Evolutionary conservation across 1,284 basidiomycete genomes (phyloP).

Genomic region (Fomitopsis schrenkii): DNA sequence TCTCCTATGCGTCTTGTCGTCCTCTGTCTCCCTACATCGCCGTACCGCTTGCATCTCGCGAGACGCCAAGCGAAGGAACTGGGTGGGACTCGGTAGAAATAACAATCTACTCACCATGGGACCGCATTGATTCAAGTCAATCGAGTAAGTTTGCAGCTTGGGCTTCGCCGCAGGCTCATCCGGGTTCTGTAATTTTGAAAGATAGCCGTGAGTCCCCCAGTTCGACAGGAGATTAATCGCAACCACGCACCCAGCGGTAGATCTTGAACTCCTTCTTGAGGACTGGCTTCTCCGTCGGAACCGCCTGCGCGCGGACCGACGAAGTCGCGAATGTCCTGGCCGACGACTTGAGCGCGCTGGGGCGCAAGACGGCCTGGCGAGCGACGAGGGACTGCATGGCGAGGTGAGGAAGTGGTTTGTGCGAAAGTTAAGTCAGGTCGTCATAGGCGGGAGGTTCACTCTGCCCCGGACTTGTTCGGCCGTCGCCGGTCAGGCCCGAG

Average conservation of each 20-base stretch:
- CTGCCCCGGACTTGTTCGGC: constrained; percentile 9
- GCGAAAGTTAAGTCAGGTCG: constrained; percentile 1
- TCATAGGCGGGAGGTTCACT: background rate
- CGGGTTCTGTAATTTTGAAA: constrained; percentile 66
- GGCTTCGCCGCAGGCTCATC: constrained; percentile 94
- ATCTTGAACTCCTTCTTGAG: constrained; percentile 89
- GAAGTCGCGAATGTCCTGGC: constrained; percentile 34
- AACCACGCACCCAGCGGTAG: constrained; percentile 79
- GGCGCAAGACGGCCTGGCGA: constrained; percentile 2
- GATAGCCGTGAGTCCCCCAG: background rate
- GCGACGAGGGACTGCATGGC: constrained; percentile 10
- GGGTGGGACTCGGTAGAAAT: background rate
- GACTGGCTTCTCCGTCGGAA: constrained; percentile 36
- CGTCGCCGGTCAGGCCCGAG: constrained; percentile 4
- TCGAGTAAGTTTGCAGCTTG: constrained; percentile 84
- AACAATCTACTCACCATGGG: constrained; percentile 73
- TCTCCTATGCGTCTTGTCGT: too few species aligned
- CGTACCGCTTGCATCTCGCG: too few species aligned
- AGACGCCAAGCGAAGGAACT: too few species aligned
- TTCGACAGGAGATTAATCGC: background rate
- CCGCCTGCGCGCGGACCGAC: constrained; percentile 32
- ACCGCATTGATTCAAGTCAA: constrained; percentile 93
- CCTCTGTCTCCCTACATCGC: too few species aligned
- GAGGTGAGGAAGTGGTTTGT: background rate
- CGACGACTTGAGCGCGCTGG: constrained; percentile 5